Base-by-base conservation (phyloP, 768 basidiomycete species). In the Cystoderma amianthinum region DNA sequence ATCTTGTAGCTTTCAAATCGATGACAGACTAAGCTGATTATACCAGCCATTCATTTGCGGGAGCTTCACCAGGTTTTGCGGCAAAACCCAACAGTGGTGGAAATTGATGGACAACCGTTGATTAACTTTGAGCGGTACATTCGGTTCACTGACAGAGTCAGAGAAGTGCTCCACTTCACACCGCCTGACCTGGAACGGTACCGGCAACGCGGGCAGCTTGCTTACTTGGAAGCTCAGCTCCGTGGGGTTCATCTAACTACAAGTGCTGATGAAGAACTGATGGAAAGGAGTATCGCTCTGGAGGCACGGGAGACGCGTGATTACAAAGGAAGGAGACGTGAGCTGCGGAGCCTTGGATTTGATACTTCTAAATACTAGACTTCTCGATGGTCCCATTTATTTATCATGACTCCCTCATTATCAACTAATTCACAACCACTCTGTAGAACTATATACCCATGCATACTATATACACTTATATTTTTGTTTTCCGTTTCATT, bases 121-220 rank as follows among this genome's bases (percentile, higher is more conserved):
- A 67, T 74, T 55, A 71, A 72, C 51, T 72, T 68, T 38, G 44
- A 56, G 37, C 64, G 67, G 32, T 71, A 67, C 42, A 35, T 52
- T 39, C 56, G 59, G 24, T 67, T 70, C 36, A 62, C 62, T 41
- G 56, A 63, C 11, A 59, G 59, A 15, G 51, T 72, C 34, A 60
- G 55, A 34, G 59, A 60, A 19, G 46, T 67, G 5, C 39, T 57
- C 4, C 56, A 56, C 23, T 62, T 59, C 47, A 48, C 51, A 32
- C 53, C 63, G 2, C 62, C 68, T 6, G 54, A 61, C 39, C 44
- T 67, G 12, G 63, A 63, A 39, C 48, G 47, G 7, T 55, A 57
- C 35, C 58, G 59, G 5, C 50, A 58, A 5, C 46, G 52, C 38
- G 62, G 63, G 5, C 57, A 63, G 41, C 59, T 71, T 36, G 63